Conservation (phyloP, 305 asterid species). For the Stenogyne calaminthoides region DNA sequence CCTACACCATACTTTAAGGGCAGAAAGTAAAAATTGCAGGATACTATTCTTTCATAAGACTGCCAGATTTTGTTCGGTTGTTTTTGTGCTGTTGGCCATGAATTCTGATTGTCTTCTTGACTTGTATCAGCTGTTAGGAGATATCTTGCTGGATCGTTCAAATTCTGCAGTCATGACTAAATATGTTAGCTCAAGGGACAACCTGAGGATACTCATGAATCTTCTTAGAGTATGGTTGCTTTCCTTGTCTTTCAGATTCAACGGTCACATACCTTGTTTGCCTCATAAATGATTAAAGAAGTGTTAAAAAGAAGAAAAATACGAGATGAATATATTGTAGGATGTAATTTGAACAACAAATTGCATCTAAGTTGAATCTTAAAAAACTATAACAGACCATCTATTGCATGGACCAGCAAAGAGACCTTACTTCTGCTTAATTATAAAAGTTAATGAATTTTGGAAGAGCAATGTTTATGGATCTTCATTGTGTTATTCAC, state of each 20-base stretch:
- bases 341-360: background rate
- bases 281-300: slow-evolving; percentile 9
- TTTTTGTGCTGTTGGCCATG: background rate
- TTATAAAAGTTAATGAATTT: background rate
- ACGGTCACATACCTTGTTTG: background rate
- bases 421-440: background rate
- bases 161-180: slow-evolving; percentile 87
- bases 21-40: background rate
- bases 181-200: slow-evolving; percentile 88
- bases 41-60: background rate
- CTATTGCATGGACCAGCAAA: background rate
- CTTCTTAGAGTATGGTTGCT: slow-evolving; percentile 76
- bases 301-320: background rate
- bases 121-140: slow-evolving; percentile 42
- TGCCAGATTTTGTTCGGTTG: background rate
- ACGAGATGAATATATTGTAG: background rate
- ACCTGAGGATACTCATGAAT: slow-evolving; percentile 97
- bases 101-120: slow-evolving; percentile 24
- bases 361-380: background rate
- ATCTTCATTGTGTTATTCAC: background rate
- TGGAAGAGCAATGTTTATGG: background rate
- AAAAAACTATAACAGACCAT: background rate
- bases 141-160: slow-evolving; percentile 79
- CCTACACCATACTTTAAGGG: background rate
- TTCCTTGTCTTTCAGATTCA: slow-evolving; percentile 22